Base-by-base conservation (phyloP, 2,329 filamentous ascomycete genomes). In the Claviceps quebecensis region DNA sequence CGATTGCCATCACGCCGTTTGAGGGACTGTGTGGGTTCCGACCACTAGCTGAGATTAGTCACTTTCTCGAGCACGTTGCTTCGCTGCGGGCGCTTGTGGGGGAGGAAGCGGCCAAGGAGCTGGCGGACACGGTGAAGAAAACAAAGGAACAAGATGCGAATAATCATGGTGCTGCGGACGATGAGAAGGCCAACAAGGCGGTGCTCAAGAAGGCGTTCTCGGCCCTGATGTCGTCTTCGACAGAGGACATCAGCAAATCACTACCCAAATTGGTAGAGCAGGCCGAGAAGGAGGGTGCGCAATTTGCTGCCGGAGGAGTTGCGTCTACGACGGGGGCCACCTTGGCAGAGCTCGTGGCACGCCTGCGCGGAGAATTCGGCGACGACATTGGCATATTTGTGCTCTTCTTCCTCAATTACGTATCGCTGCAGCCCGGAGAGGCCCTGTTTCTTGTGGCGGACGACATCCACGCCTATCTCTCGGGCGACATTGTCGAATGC, bases 21-120 rank as follows among this genome's bases (percentile, higher is more conserved):
- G 91, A 97, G 65, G 93, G 93, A 0, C 78, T 98, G 37, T 98
- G 93, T 62, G 93, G 93, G 37, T 98, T 98, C 74, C 81, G 93
- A 9, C 93, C 93, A 0, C 73, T 96, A 22, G 74, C 71, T 5
- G 90, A 98, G 69, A 93, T 97, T 56, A 75, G 81, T 0, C 87
- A 95, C 65, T 97, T 97, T 67, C 74, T 95, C 36, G 71, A 80
- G 47, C 65, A 61, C 1, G 63, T 78, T 1, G 59, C 69, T 9
- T 72, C 85, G 1, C 67, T 93, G 49, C 78, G 78, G 47, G 69
- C 74, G 19, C 70, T 93, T 1, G 78, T 91, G 4, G 84, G 86
- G 29, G 78, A 82, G 36, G 73, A 78, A 2, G 76, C 74, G 39
- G 80, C 83, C 38, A 69, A 74, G 26, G 69, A 70, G 47, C 84